Evolutionary conservation across 306 rosid genomes (phyloP).

Genomic region (Cicer judaicum): DNA sequence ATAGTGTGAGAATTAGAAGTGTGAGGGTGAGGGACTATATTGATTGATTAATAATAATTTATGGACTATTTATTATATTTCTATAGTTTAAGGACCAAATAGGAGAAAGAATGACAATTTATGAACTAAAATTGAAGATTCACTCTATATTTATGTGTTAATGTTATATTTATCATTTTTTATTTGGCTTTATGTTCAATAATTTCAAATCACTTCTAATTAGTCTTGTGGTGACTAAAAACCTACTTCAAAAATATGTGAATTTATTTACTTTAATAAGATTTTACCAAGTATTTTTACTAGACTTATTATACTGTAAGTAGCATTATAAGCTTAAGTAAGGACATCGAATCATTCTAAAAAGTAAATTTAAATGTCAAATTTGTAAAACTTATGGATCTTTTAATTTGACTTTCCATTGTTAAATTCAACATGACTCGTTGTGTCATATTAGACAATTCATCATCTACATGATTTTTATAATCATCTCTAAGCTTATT

Average conservation of each 20-base stretch:
- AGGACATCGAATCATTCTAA: neutral
- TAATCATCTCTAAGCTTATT: constrained; percentile 43
- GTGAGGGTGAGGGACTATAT: too few relatives aligned
- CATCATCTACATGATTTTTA: constrained; percentile 32
- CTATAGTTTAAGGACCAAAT: too few relatives aligned
- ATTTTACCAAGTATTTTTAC: neutral
- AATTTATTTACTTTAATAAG: neutral
- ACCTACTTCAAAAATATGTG: constrained; percentile 5
- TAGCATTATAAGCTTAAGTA: neutral
- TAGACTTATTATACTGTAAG: neutral
- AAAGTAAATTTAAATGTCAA: neutral
- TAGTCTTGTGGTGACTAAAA: constrained; percentile 2
- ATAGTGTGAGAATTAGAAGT: too few relatives aligned
- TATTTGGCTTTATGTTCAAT: neutral
- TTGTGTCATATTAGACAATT: constrained; percentile 33
- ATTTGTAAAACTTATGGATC: neutral
- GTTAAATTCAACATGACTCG: constrained; percentile 30
- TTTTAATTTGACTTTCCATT: constrained; percentile 13
- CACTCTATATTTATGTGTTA: neutral
- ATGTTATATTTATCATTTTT: neutral
- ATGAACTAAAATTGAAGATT: too few relatives aligned
- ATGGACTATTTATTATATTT: too few relatives aligned
- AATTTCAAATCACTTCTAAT: neutral
- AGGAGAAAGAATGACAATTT: too few relatives aligned
- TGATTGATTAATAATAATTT: too few relatives aligned